Percentiles rank a stretch among this genome's conserved stretches.
Conservation (phyloP, 2,329 filamentous ascomycete genomes). For the Talaromyces amestolkiae region DNA sequence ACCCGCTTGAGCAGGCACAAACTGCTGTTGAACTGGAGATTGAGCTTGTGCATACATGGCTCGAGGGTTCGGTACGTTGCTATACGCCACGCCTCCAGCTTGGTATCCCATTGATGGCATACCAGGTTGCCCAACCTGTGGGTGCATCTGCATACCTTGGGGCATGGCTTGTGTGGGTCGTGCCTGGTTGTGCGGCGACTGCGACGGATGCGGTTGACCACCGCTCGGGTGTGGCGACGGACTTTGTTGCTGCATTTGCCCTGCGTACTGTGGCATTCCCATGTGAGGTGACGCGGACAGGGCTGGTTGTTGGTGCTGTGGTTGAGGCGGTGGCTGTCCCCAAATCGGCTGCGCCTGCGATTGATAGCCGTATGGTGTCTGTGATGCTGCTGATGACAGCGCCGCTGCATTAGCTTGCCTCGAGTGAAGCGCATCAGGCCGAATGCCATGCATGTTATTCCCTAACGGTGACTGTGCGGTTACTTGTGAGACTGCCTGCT, state of each 20-base stretch:
- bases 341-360: conserved; percentile 66
- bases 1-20: conserved; percentile 37
- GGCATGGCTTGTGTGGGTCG: conserved; percentile 39
- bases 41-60: conserved; percentile 40
- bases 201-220: conserved; percentile 40
- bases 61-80: conserved; percentile 32
- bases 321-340: conserved; percentile 62
- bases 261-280: conserved; percentile 41
- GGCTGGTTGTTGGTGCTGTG: conserved; percentile 52
- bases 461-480: conserved; percentile 70
- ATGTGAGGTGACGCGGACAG: conserved; percentile 35
- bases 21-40: conserved; percentile 33
- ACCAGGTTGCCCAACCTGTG: conserved; percentile 34
- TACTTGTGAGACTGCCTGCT: conserved; percentile 69
- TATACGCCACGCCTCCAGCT: conserved; percentile 30
- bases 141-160: conserved; percentile 37
- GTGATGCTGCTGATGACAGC: conserved; percentile 50
- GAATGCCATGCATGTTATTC: conserved; percentile 61
- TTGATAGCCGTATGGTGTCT: conserved; percentile 56
- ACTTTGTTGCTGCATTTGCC: conserved; percentile 32
- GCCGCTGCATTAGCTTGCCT: conserved; percentile 62
- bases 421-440: conserved; percentile 62
- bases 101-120: conserved; percentile 41
- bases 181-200: conserved; percentile 44
- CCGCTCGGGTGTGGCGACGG: conserved; percentile 23